Base-by-base conservation (phyloP, 768 basidiomycete genomes). In the Pleurotus giganteus region DNA sequence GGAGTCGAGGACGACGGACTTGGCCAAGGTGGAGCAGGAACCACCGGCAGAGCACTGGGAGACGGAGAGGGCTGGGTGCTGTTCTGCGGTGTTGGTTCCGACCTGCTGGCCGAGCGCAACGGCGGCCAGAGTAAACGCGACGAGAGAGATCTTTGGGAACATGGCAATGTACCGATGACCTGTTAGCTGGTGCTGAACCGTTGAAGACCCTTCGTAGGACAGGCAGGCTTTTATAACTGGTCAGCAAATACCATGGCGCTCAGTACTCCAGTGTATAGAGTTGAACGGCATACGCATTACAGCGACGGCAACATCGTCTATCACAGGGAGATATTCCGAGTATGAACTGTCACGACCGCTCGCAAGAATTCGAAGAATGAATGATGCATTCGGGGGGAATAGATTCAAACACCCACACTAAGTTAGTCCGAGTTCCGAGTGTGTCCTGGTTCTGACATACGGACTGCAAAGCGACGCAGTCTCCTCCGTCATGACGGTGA, bases 81-180 rank as follows among this genome's bases (percentile, higher is more conserved):
- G 72, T 62, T 84, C 82, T 4, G 82, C 71, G 11, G 69, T 73
- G 39, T 68, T 60, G 9, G 78, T 83, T 60, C 82, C 83, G 57
- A 74, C 73, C 60, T 84, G 81, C 63, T 85, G 82, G 58, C 68
- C 81, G 56, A 65, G 70, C n/a, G 65, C 79, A 53, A 74, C 69
- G 47, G 80, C 70, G 61, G 71, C 58, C 61, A 71, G 63, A 53
- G 76, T 67, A 61, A 76, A 69, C 52, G 72, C 59, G 64, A 73
- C 41, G 61, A 79, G 70, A 66, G 74, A 64, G 49, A 67, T 65
- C 56, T 71, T 63, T 46, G 67, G 71, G 63, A 77, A 73, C 75
- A 77, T 75, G 21, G 15, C 26, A 32, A 54, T 17, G 23, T 39
- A 31, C 29, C 27, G 47, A 19, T 43, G 50, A 53, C 17, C 55